These are phyloP conservation scores for Nepenthes mirabilis DNA, from an alignment of 148 eudicot species.

Conservation along the genomic window DNA sequence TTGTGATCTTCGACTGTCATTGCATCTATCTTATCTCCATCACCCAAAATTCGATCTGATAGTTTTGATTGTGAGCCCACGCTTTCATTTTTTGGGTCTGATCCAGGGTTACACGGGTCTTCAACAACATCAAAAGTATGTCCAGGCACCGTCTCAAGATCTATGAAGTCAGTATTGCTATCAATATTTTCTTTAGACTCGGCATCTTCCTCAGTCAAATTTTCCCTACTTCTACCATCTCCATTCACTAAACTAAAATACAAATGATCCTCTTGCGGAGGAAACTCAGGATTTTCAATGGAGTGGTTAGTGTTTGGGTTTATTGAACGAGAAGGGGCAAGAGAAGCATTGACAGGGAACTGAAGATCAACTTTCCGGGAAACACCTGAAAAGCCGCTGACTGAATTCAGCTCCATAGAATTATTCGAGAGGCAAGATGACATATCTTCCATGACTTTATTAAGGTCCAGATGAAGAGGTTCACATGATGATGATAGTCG, in stretches of 20 bases:
- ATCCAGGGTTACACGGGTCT: constrained; percentile 9
- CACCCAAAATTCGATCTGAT: constrained; percentile 1
- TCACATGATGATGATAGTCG: constrained; percentile 5
- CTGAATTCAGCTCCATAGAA: constrained; percentile 11
- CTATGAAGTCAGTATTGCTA: constrained; percentile 10
- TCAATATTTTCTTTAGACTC: constrained; percentile 3
- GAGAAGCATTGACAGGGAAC: constrained; percentile 3
- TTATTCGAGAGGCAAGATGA: constrained; percentile 15
- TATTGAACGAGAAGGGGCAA: constrained; percentile 5
- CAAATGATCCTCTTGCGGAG: constrained; percentile 5
- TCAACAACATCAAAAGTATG: background rate
- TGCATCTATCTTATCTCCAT: constrained; percentile 4
- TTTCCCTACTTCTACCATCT: background rate
- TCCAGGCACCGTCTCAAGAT: constrained; percentile 23
- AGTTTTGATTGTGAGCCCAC: constrained; percentile 6
- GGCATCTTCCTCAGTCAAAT: constrained; percentile 1
- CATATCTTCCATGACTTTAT: constrained; percentile 26
- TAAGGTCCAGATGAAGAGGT: constrained; percentile 35
- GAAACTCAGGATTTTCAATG: constrained; percentile 5
- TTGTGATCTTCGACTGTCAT: constrained; percentile 2
- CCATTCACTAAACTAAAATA: constrained; percentile 1
- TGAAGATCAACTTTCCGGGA: constrained; percentile 7
- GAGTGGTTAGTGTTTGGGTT: background rate
- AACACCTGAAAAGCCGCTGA: constrained; percentile 9
- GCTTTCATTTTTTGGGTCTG: constrained; percentile 9